Evolutionary conservation across 495 filamentous ascomycete species (phyloP), one percentile per base, ranked within the genome.

Genomic region (Lindgomyces ingoldianus): DNA sequence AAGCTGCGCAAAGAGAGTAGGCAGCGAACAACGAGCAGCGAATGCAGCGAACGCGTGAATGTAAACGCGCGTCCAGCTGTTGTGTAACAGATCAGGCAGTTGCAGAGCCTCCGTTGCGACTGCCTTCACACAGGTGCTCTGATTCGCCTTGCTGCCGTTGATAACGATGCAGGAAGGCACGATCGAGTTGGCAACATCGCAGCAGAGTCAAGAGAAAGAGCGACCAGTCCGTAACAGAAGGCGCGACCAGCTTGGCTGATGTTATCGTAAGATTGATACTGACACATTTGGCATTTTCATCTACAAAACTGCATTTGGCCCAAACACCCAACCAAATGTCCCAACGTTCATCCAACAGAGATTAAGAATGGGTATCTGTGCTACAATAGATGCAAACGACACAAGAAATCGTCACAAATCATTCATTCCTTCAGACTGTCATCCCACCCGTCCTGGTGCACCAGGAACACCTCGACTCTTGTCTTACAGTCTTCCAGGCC

Each of bases 401-500:
- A 14, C 33, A 39, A 39, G 14, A 39, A 39, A 39, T 6, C 33
- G 6, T 6, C 21, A 18, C 14, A 54, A 8, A 18, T 4, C 22
- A n/a, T 21, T 75, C 64, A 76, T 27, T 72, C 74, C 57, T 75
- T 62, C 60, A 77, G 58, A 47, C 73, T 71, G 4, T 78, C 76
- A 46, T 78, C 76, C 76, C 76, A 78, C 9, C 76, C 76, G 3
- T 73, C 76, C 42, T 50, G 47, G 2, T 68, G 52, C 27, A 68
- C 56, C 30, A 78, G 57, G 46, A 66, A 75, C 22, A 36, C 64
- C 60, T 74, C 76, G n/a, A 81, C 77, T 65, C 74, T 81, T 76
- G 39, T 60, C 80, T 79, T 55, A 81, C 74, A 74, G 9, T 75
- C 80, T 61, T 80, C 79, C 60, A 89, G 77, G 60, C 84, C 78